Evolutionary conservation across 768 basidiomycete species (phyloP).

Genomic region (Lactifluus echinatus): DNA sequence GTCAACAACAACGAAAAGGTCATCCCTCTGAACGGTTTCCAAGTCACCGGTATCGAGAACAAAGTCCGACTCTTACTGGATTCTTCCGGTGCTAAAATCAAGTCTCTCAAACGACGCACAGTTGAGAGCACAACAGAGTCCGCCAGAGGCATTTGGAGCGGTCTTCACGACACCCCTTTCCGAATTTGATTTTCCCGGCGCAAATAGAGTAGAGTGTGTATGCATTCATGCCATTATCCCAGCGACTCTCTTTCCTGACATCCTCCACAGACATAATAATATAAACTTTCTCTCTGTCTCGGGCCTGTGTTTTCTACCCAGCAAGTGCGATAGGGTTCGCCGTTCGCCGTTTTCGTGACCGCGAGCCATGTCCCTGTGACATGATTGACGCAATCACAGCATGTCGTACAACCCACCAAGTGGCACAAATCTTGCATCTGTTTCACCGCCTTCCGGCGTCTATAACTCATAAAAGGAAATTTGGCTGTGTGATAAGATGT

Average conservation of each 20-base stretch:
- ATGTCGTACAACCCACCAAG: slow-evolving; percentile 3
- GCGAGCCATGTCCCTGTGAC: slow-evolving; percentile 9
- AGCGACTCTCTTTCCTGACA: not conserved
- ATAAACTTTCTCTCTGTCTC: not conserved
- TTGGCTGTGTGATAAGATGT: slow-evolving; percentile 14
- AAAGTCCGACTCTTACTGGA: slow-evolving; percentile 82
- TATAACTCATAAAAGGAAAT: slow-evolving; percentile 8
- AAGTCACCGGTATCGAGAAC: slow-evolving; percentile 62
- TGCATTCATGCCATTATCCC: not conserved
- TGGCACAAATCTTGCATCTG: not conserved
- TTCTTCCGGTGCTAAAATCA: slow-evolving; percentile 81
- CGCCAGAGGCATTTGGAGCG: slow-evolving; percentile 84
- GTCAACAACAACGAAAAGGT: slow-evolving; percentile 88
- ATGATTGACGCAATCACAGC: slow-evolving; percentile 17
- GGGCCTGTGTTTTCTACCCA: not conserved
- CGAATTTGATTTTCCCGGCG: slow-evolving; percentile 30
- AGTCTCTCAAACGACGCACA: slow-evolving; percentile 58
- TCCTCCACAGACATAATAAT: not conserved
- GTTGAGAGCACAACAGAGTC: slow-evolving; percentile 77
- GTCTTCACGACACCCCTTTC: slow-evolving; percentile 68
- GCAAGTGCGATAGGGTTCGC: not conserved
- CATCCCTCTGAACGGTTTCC: slow-evolving; percentile 66
- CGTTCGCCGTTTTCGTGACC: slow-evolving; percentile 2
- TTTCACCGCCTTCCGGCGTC: slow-evolving; percentile 5
- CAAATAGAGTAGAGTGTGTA: slow-evolving; percentile 7